Base-by-base conservation (phyloP, 2,329 filamentous ascomycete genomes). In the Akanthomyces muscarius region DNA sequence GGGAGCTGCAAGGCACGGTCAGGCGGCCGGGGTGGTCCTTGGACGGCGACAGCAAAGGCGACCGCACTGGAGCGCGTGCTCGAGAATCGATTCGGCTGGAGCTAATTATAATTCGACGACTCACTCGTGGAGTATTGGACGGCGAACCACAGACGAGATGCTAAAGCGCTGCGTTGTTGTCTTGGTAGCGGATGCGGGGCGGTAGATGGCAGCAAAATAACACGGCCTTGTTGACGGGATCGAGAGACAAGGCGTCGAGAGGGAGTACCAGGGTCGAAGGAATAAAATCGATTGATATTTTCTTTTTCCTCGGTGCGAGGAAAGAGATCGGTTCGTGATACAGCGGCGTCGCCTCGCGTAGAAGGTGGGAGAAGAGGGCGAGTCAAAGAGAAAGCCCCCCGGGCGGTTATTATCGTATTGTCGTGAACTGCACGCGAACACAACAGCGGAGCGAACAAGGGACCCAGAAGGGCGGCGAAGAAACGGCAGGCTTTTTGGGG, bases 351-450 rank as follows among this genome's bases (percentile, higher is more conserved):
- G 57, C 23, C 36, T 28, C 28, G 42, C 18, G 28, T 23, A 13
- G 38, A 25, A 16, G 54, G 41, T 36, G 30, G 3, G 23, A 36
- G 21, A 21, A 44, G 16, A 30, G 36, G 25, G 41, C 45, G 18
- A 44, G 55, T 25, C 21, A 7, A 42, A 52, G 16, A 11, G 23
- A 21, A 25, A 38, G 28, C 11, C 38, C 11, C 38, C 38, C 30
- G 6, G 56, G 50, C n/a, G 38, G n/a, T 54, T 44, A 44, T 54
- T 33, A 44, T 47, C 58, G 58, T 61, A 50, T 25, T 25, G 50
- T 48, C 50, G 59, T 61, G 42, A 54, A 61, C n/a, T 36, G 59
- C 59, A 61, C 50, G 59, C 59, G 59, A 38, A 61, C 52, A 51
- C 47, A 55, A 28, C 47, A 53, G n/a, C 38, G 36, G 44, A 55